Evolutionary conservation across 2,329 filamentous ascomycete genomes (phyloP).

Genomic region (Exserohilum rostratum): DNA sequence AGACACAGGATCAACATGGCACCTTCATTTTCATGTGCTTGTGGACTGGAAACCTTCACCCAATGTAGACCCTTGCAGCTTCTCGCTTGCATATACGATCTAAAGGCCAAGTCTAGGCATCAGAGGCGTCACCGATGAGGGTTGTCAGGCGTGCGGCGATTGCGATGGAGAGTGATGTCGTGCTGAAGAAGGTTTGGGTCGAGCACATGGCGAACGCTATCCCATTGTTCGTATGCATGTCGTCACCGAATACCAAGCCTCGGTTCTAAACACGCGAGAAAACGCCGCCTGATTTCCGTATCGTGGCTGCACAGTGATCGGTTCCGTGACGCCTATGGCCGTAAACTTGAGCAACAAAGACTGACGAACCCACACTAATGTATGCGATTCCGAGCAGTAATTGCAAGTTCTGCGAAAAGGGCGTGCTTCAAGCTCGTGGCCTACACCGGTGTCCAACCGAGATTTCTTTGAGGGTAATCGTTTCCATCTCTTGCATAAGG

Average conservation of each 20-base stretch:
- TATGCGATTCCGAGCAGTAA: background rate
- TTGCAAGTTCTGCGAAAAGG: conserved; percentile 4
- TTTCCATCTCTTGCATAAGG: background rate
- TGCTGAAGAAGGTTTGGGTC: background rate
- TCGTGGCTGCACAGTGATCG: background rate
- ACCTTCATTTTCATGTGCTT: background rate
- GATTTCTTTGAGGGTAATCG: conserved; percentile 1
- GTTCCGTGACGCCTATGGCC: background rate
- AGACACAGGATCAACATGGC: background rate
- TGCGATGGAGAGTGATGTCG: background rate
- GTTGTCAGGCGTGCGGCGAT: background rate
- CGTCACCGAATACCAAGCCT: background rate
- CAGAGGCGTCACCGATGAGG: background rate
- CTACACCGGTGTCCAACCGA: background rate
- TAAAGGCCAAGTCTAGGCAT: background rate
- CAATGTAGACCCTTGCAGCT: background rate
- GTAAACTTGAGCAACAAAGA: background rate
- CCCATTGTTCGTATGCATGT: conserved; percentile 2
- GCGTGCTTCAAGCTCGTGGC: background rate
- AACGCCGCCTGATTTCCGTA: background rate
- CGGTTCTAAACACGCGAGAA: background rate
- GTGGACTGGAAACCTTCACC: background rate
- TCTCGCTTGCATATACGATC: background rate
- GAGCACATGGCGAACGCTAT: background rate
- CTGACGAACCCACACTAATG: background rate